Evolutionary conservation across 2,329 filamentous ascomycete genomes (phyloP).

Genomic region (Talaromyces sp.): DNA sequence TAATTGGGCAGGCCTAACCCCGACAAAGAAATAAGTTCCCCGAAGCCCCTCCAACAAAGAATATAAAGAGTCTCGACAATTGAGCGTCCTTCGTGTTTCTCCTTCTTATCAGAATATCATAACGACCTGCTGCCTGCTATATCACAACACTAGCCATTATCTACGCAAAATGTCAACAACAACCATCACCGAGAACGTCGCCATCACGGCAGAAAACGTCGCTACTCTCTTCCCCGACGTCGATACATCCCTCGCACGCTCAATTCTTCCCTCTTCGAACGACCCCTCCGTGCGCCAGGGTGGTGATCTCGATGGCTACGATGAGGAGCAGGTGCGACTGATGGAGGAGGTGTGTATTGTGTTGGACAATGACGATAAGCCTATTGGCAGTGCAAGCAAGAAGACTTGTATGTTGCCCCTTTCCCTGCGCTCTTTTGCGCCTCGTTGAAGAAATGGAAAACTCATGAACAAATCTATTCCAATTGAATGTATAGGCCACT

Average conservation of each 20-base stretch:
- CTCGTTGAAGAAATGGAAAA: not conserved
- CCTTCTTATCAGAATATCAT: not conserved
- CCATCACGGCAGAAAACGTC: constrained; percentile 83
- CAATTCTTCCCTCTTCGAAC: constrained; percentile 43
- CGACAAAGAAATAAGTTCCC: not conserved
- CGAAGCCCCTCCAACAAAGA: not conserved
- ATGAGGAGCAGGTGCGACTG: constrained; percentile 93
- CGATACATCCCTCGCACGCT: constrained; percentile 58
- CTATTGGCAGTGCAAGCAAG: constrained; percentile 96
- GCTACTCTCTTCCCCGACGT: constrained; percentile 84
- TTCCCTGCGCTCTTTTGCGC: not conserved
- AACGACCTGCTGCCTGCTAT: not conserved
- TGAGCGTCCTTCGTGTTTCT: not conserved
- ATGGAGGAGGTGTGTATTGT: constrained; percentile 99
- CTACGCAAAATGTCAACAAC: constrained; percentile 45
- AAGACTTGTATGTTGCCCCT: constrained; percentile 73
- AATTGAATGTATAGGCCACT: constrained; percentile 65
- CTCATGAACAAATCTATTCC: not conserved
- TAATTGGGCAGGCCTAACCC: not conserved
- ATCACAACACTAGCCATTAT: not conserved
- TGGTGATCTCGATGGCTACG: constrained; percentile 80
- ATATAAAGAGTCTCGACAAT: not conserved
- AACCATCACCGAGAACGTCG: constrained; percentile 53
- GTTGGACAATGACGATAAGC: constrained; percentile 82
- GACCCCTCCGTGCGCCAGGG: constrained; percentile 50